Conservation (phyloP, 139 green algal species). For the Micractinium conductrix region DNA sequence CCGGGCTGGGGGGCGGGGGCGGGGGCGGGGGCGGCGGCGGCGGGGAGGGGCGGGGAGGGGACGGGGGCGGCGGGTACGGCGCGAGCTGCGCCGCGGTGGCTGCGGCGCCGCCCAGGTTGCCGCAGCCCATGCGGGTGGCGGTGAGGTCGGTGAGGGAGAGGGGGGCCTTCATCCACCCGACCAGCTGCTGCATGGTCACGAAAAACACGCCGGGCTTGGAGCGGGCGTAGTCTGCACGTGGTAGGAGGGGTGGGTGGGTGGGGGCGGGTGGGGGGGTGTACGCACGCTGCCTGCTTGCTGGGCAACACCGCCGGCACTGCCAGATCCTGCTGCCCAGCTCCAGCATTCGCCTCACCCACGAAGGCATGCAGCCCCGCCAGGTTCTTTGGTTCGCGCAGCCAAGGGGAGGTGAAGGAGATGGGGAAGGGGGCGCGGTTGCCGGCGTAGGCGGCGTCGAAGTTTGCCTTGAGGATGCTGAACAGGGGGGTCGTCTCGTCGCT, state of each 20-base stretch:
- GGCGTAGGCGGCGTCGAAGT: slow-evolving; percentile 2
- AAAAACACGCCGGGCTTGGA: slow-evolving; percentile 27
- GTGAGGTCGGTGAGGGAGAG: not conserved
- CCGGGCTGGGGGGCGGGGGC: not conserved
- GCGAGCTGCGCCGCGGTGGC: not conserved
- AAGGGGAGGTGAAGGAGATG: not conserved
- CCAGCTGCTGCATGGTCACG: slow-evolving; percentile 27
- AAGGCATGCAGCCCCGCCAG: not conserved
- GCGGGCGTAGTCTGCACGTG: not conserved
- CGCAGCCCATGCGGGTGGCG: not conserved
- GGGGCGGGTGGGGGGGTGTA: not conserved
- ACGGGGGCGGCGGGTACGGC: not conserved
- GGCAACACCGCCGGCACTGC: no score
- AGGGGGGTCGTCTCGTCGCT: not conserved
- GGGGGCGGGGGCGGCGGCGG: not conserved
- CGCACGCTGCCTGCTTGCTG: not conserved
- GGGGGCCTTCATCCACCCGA: not conserved
- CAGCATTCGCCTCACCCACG: not conserved
- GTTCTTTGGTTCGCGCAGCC: not conserved
- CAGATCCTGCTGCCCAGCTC: no score
- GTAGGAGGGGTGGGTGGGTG: no score
- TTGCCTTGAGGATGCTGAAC: slow-evolving; percentile 11
- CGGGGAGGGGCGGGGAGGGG: not conserved
- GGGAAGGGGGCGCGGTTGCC: not conserved
- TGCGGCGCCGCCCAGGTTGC: not conserved